Percentiles rank a stretch among this genome's conserved stretches.
Evolutionary conservation across 495 filamentous ascomycete genomes (phyloP).

Genomic region (Parmelia sp.): DNA sequence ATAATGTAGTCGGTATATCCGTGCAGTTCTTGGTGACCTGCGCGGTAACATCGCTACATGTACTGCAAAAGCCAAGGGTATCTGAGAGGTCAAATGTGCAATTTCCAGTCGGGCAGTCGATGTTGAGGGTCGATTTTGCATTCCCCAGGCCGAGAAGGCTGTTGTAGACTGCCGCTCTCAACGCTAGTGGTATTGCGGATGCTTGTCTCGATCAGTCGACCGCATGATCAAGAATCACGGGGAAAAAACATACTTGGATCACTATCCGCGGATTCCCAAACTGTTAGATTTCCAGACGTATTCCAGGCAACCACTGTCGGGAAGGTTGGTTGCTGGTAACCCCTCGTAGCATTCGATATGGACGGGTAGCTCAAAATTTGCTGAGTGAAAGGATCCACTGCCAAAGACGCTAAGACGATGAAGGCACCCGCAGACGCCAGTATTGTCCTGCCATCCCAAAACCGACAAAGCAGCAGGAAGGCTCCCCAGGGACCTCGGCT

Average conservation of each 20-base stretch:
- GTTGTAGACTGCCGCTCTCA: not conserved
- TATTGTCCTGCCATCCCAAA: not conserved
- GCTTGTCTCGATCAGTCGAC: not conserved
- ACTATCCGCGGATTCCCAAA: not conserved
- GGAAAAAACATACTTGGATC: not conserved
- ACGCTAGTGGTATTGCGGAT: not conserved
- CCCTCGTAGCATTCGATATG: not conserved
- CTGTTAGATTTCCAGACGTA: too few relatives aligned
- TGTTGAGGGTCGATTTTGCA: not conserved
- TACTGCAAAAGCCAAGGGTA: constrained; percentile 4
- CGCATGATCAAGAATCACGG: not conserved
- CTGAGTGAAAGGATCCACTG: not conserved
- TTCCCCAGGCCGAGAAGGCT: not conserved
- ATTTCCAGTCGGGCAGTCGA: not conserved
- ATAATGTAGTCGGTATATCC: not conserved
- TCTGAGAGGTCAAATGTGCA: not conserved
- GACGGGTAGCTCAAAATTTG: not conserved
- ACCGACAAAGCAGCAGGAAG: not conserved
- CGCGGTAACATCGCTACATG: not conserved
- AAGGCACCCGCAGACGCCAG: not conserved
- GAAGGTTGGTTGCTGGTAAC: not conserved
- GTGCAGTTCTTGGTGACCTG: not conserved
- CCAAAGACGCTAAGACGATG: not conserved
- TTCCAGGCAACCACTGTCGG: not conserved
- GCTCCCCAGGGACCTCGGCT: constrained; percentile 2